These are phyloP conservation scores for Diplodia corticola DNA, from an alignment of 2,329 filamentous ascomycete genomes.

Conservation along the genomic window DNA sequence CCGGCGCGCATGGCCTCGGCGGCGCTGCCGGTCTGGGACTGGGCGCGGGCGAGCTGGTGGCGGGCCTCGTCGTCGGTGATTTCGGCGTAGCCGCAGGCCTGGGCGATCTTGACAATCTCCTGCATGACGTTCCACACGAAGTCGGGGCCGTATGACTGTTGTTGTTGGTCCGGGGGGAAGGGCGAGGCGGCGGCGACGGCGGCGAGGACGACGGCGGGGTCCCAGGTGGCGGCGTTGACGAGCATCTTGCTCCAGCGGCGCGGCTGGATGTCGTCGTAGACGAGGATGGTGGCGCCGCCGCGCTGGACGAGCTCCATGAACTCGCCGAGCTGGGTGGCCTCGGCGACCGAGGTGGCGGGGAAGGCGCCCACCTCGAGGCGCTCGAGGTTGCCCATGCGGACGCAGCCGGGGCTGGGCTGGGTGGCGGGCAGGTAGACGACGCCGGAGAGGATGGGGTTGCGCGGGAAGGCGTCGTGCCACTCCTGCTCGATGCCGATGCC, in stretches of 20 bases:
- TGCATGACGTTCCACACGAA: conserved; percentile 47
- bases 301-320: conserved; percentile 42
- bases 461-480: conserved; percentile 51
- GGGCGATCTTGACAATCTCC: conserved; percentile 47
- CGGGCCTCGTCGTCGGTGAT: conserved; percentile 42
- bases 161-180: conserved; percentile 47
- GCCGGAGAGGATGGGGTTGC: conserved; percentile 56
- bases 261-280: conserved; percentile 57
- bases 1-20: conserved; percentile 40
- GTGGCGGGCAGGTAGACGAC: conserved; percentile 58
- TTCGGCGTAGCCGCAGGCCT: conserved; percentile 41
- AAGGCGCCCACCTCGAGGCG: conserved; percentile 54
- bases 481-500: conserved; percentile 62
- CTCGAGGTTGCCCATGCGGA: conserved; percentile 51
- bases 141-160: conserved; percentile 31
- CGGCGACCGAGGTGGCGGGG: conserved; percentile 35
- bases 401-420: conserved; percentile 51
- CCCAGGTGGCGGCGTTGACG: conserved; percentile 62
- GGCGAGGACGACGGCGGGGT: conserved; percentile 60
- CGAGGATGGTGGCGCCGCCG: conserved; percentile 50
- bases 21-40: conserved; percentile 35
- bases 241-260: conserved; percentile 63
- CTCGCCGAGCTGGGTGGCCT: conserved; percentile 29
- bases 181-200: conserved; percentile 20
- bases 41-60: conserved; percentile 41